Percentiles rank a stretch among this genome's conserved stretches.
These are phyloP conservation scores for Colletotrichum euphorbiae DNA, from an alignment of 2,329 filamentous ascomycete genomes.

Conservation along the genomic window DNA sequence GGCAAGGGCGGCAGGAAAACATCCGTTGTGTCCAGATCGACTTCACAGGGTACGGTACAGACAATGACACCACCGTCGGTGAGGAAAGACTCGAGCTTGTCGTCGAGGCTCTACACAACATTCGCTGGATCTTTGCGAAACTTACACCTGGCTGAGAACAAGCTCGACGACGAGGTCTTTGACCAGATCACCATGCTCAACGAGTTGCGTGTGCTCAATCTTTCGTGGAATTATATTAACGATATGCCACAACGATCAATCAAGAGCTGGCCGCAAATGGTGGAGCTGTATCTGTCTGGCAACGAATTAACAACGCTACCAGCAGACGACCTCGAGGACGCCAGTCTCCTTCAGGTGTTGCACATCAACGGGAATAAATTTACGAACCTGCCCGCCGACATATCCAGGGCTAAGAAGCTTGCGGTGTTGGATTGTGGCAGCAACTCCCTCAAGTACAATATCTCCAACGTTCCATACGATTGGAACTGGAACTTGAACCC, in stretches of 20 bases:
- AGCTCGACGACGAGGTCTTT: slow-evolving; percentile 93
- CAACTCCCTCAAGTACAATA: slow-evolving; percentile 97
- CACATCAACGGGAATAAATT: slow-evolving; percentile 99
- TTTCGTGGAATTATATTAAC: slow-evolving; percentile 94
- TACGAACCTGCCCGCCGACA: slow-evolving; percentile 93
- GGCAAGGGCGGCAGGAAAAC: slow-evolving; percentile 86
- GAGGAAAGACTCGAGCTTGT: slow-evolving; percentile 91
- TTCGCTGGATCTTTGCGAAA: slow-evolving; percentile 89
- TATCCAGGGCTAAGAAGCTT: slow-evolving; percentile 92
- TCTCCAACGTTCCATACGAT: slow-evolving; percentile 98
- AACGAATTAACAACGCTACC: slow-evolving; percentile 93
- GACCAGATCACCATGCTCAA: slow-evolving; percentile 86
- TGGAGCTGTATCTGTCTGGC: slow-evolving; percentile 93
- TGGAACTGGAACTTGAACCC: slow-evolving; percentile 99
- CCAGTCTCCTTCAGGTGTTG: slow-evolving; percentile 85
- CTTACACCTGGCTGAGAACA: slow-evolving; percentile 91
- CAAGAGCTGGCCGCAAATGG: slow-evolving; percentile 88
- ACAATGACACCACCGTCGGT: slow-evolving; percentile 65
- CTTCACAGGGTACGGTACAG: slow-evolving; percentile 58
- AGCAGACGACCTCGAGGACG: slow-evolving; percentile 92
- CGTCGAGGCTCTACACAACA: slow-evolving; percentile 82
- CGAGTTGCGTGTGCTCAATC: slow-evolving; percentile 88
- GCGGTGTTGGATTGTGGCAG: slow-evolving; percentile 94
- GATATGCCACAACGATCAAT: slow-evolving; percentile 92
- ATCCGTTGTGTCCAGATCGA: slow-evolving; percentile 79